phyloP scores from a whole-genome alignment of 108 stramenopile genomes.

The Epipyxis sp. region DNA sequence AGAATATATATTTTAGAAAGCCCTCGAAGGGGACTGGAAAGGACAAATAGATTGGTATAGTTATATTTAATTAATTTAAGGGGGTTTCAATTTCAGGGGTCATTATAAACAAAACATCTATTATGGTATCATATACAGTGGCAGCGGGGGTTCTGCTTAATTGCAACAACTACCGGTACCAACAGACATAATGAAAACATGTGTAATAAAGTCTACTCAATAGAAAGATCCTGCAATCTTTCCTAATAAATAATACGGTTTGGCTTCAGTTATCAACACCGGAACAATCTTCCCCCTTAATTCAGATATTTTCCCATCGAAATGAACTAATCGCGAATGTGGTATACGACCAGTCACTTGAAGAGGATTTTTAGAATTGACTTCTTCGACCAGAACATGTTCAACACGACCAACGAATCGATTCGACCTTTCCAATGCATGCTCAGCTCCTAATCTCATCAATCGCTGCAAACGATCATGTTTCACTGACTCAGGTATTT shows the following conservation, averaged over 20 bases:
- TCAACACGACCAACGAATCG: constrained; percentile 80
- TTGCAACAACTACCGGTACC: no score
- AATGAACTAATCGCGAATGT: background rate
- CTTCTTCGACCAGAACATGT: constrained; percentile 86
- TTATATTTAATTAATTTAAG: no score
- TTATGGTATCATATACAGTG: no score
- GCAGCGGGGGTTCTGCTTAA: no score
- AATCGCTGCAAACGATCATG: constrained; percentile 78
- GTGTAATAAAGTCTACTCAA: no score
- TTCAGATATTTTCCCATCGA: background rate
- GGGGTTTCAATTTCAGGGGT: no score
- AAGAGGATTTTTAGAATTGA: constrained; percentile 77
- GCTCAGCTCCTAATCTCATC: constrained; percentile 72
- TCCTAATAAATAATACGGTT: background rate
- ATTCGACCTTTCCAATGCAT: constrained; percentile 80
- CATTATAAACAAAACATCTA: no score
- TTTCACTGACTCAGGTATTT: constrained; percentile 79
- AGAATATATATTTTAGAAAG: no score
- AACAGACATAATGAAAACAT: no score
- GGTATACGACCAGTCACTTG: constrained; percentile 86
- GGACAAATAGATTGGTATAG: no score
- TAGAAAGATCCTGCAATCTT: background rate
- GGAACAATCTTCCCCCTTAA: background rate
- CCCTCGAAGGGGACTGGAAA: no score
- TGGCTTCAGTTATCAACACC: background rate